Evolutionary conservation across 768 basidiomycete genomes (phyloP).

Genomic region (Russula dissimulans): DNA sequence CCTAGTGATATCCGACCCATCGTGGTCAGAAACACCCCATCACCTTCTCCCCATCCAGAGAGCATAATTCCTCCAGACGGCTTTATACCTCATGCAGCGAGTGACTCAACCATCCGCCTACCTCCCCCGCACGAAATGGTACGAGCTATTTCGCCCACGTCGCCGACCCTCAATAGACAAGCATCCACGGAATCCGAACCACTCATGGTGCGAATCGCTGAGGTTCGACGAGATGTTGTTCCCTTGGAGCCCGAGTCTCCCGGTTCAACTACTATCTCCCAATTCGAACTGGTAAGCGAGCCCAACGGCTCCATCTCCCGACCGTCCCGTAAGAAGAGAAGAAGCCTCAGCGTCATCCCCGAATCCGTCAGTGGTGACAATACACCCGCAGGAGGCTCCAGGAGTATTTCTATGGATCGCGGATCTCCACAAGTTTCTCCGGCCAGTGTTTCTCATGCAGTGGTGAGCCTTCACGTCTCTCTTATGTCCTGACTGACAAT

Average conservation of each 20-base stretch:
- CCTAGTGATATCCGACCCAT: not conserved
- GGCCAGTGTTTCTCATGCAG: not conserved
- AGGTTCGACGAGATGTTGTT: conserved; percentile 1
- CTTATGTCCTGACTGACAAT: not conserved
- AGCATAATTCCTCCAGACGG: conserved; percentile 16
- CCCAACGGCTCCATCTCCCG: conserved; percentile 10
- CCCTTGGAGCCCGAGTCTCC: conserved; percentile 15
- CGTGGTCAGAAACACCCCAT: conserved; percentile 3
- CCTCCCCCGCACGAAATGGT: conserved; percentile 18
- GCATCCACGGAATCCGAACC: conserved; percentile 1
- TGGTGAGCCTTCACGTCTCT: not conserved
- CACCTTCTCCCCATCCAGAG: conserved; percentile 10
- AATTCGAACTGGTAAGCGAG: conserved; percentile 19
- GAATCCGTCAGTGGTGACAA: conserved; percentile 16
- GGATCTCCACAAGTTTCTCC: conserved; percentile 11
- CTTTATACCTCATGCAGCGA: conserved; percentile 16
- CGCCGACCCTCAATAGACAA: not conserved
- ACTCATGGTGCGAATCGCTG: conserved; percentile 19
- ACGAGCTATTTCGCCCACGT: not conserved
- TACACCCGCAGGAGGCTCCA: conserved; percentile 10
- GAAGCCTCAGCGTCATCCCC: conserved; percentile 15
- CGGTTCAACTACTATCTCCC: conserved; percentile 19
- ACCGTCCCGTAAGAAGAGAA: conserved; percentile 9
- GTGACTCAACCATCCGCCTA: conserved; percentile 14
- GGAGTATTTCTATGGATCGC: conserved; percentile 11